These are phyloP conservation scores for Sphagnum contortum DNA, from an alignment of 225 moss, liverwort and hornwort genomes.

Conservation along the genomic window DNA sequence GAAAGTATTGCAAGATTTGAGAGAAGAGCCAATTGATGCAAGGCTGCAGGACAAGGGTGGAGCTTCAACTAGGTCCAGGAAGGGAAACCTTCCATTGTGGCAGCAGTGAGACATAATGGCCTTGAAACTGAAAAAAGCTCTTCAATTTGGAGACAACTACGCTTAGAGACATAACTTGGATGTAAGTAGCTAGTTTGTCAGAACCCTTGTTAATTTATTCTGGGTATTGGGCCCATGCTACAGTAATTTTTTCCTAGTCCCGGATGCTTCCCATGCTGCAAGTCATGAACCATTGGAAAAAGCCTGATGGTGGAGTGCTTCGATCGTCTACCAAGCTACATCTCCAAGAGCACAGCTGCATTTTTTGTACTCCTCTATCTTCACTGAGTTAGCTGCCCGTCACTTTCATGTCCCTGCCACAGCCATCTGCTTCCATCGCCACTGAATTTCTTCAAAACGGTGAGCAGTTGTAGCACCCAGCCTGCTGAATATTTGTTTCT, in stretches of 20 bases:
- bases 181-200: no score
- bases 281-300: neutral
- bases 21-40: slow-evolving; percentile 3
- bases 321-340: no score
- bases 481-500: neutral
- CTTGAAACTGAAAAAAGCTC: neutral
- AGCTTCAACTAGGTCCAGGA: slow-evolving; percentile 17
- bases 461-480: no score
- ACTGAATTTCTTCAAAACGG: no score
- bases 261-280: neutral
- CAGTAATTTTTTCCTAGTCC: neutral
- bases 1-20: slow-evolving; percentile 38
- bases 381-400: no score
- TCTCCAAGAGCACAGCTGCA: no score
- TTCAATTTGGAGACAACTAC: neutral
- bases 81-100: slow-evolving; percentile 16
- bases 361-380: no score
- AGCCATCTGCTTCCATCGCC: no score
- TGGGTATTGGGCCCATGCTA: slow-evolving; percentile 4
- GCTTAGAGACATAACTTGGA: neutral
- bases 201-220: no score
- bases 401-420: no score
- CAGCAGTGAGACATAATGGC: neutral
- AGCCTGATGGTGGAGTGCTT: neutral
- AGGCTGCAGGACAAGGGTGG: slow-evolving; percentile 1